Percentiles rank a stretch among this genome's conserved stretches.
phyloP scores from a whole-genome alignment of 2,329 filamentous ascomycete genomes.

The Botrytis pseudocinerea region DNA sequence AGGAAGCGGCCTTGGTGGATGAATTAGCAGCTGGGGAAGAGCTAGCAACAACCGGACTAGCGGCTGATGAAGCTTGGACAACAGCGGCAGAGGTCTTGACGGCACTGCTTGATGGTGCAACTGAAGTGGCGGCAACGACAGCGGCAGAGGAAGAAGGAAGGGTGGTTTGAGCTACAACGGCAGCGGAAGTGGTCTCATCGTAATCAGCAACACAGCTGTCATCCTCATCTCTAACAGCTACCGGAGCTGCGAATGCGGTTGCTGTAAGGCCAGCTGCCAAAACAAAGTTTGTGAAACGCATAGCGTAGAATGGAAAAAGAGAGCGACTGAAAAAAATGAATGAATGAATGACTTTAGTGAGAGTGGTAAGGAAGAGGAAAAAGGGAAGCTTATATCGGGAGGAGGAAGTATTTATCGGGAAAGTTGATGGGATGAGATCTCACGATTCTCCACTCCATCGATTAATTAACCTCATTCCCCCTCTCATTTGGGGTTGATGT shows the following conservation, averaged over 20 bases:
- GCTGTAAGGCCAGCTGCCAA: conserved; percentile 23
- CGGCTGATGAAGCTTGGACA: neutral
- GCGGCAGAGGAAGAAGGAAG: conserved; percentile 6
- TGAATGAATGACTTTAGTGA: conserved; percentile 17
- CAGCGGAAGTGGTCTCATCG: conserved; percentile 11
- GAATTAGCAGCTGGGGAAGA: neutral
- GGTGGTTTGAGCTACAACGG: conserved; percentile 14
- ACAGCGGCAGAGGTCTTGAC: neutral
- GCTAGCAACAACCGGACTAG: neutral
- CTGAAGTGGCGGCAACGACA: conserved; percentile 13
- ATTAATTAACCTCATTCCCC: neutral
- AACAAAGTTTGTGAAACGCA: conserved; percentile 22
- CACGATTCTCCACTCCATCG: conserved; percentile 12
- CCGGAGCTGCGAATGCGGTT: conserved; percentile 23
- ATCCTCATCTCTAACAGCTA: conserved; percentile 17
- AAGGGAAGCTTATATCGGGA: neutral
- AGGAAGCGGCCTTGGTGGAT: neutral
- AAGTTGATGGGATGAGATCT: neutral
- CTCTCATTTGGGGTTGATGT: neutral
- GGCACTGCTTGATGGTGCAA: conserved; percentile 8
- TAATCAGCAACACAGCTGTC: conserved; percentile 19
- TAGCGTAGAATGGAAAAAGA: conserved; percentile 17
- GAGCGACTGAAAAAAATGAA: neutral
- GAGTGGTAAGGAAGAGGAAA: conserved; percentile 10
- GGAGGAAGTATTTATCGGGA: conserved; percentile 17